Evolutionary conservation across 2,329 filamentous ascomycete species (phyloP), one percentile per base, ranked within the genome.

Genomic region (Colletotrichum agaves): DNA sequence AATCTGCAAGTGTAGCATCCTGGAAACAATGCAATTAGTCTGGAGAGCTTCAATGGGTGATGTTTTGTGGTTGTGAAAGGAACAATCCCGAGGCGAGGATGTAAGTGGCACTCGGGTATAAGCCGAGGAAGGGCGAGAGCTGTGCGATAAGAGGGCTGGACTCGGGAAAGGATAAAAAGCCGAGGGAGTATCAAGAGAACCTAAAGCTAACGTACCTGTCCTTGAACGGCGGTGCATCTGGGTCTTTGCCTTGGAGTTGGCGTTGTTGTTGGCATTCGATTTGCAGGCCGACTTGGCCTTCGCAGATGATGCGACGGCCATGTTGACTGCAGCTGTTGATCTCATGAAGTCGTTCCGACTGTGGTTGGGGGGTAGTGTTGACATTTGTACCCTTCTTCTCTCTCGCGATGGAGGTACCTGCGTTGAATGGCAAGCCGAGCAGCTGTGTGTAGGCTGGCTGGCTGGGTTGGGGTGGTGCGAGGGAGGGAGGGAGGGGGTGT

Each of bases 191-290:
- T 19, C 12, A 75, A 69, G 44, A 63, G 71, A 72, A 62, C 72
- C 62, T 61, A 70, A 59, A 73, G 71, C 76, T 87, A 97, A 73
- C 71, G 77, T 87, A 97, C 94, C 94, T 89, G 94, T 97, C 82
- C 95, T 90, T 80, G 95, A 98, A 76, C 95, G 89, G 79, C 94
- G 90, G 81, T 98, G 95, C 90, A 96, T 94, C 84, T 97, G 95
- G 75, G 89, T 83, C 81, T 92, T 91, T 76, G 87, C 83, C 82
- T 92, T 93, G 71, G 88, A 78, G 75, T 84, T 82, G 73, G 82
- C 82, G 80, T 82, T 79, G 73, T 82, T 79, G 73, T 74, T 83
- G 61, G n/a, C 47, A 77, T 73, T 80, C 71, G 82, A 78, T 79
- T 88, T 89, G 60, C 84, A 79, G 76, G 84, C 81, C 77, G 83